These are phyloP conservation scores for Xylaria palmicola DNA, from an alignment of 495 filamentous ascomycete genomes.

Conservation along the genomic window DNA sequence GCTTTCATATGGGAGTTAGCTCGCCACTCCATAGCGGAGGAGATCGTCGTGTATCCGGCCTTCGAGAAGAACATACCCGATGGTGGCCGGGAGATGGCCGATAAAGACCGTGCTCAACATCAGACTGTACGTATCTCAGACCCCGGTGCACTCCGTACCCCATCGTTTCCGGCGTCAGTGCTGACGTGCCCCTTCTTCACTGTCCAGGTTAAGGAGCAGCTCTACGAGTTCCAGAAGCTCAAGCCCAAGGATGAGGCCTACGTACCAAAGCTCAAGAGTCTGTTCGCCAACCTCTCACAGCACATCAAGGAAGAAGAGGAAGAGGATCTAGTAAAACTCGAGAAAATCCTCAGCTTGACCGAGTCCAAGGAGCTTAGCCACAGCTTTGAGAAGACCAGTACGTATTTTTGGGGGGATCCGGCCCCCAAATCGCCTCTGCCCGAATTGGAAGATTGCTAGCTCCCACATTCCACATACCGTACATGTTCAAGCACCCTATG, in stretches of 20 bases:
- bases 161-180: neutral
- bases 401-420: too few relatives aligned
- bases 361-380: slow-evolving; percentile 47
- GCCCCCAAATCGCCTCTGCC: too few relatives aligned
- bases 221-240: slow-evolving; percentile 62
- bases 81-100: slow-evolving; percentile 51
- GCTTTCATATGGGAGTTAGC: slow-evolving; percentile 72
- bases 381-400: slow-evolving; percentile 57
- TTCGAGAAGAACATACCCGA: slow-evolving; percentile 57
- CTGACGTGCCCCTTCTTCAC: neutral
- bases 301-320: slow-evolving; percentile 65
- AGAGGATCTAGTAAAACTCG: slow-evolving; percentile 56
- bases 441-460: too few relatives aligned
- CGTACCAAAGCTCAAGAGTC: slow-evolving; percentile 46
- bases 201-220: slow-evolving; percentile 59
- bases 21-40: slow-evolving; percentile 64
- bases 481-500: too few relatives aligned
- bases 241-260: slow-evolving; percentile 48
- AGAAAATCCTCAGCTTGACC: slow-evolving; percentile 39
- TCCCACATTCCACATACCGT: too few relatives aligned
- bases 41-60: slow-evolving; percentile 68
- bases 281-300: slow-evolving; percentile 50
- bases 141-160: neutral
- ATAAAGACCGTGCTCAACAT: slow-evolving; percentile 62
- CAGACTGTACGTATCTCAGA: slow-evolving; percentile 41